These are phyloP conservation scores for Balamuthia mandrillaris DNA, from an alignment of 208 protist genomes.

Conservation along the genomic window DNA sequence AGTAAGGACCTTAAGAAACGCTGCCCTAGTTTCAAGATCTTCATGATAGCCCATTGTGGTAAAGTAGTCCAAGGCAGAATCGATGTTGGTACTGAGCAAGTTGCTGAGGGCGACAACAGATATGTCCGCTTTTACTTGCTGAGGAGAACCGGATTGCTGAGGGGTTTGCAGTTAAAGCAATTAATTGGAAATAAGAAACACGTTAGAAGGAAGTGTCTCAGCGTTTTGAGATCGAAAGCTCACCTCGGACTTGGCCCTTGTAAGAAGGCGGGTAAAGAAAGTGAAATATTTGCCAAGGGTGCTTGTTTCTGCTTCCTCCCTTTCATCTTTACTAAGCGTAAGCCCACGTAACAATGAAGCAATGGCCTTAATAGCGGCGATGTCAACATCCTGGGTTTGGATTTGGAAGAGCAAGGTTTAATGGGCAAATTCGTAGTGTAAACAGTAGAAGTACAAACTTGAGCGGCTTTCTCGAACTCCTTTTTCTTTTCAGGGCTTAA, in stretches of 20 bases:
- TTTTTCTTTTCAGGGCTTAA: slow-evolving; percentile 17
- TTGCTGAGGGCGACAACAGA: slow-evolving; percentile 51
- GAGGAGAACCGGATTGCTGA: not conserved
- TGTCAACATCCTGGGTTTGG: slow-evolving; percentile 50
- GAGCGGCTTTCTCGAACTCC: not conserved
- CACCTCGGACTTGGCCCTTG: slow-evolving; percentile 44
- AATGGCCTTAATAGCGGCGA: slow-evolving; percentile 48
- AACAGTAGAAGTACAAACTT: not conserved
- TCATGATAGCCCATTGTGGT: slow-evolving; percentile 62
- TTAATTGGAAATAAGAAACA: not conserved
- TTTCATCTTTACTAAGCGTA: slow-evolving; percentile 20
- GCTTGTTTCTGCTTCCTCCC: not conserved
- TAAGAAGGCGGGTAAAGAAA: slow-evolving; percentile 56
- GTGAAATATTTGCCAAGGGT: slow-evolving; percentile 62
- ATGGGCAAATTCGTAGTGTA: no score
- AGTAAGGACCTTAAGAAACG: slow-evolving; percentile 61
- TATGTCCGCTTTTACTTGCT: slow-evolving; percentile 37
- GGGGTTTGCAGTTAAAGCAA: not conserved
- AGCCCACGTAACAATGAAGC: slow-evolving; percentile 40
- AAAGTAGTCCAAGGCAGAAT: slow-evolving; percentile 52
- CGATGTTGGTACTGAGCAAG: slow-evolving; percentile 58
- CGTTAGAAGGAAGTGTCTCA: not conserved
- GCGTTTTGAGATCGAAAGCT: not conserved
- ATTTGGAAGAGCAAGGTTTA: slow-evolving; percentile 39
- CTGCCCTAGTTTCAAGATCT: slow-evolving; percentile 57